Conservation (phyloP, 2,329 filamentous ascomycete genomes). For the Pseudocercospora pini-densiflorae region DNA sequence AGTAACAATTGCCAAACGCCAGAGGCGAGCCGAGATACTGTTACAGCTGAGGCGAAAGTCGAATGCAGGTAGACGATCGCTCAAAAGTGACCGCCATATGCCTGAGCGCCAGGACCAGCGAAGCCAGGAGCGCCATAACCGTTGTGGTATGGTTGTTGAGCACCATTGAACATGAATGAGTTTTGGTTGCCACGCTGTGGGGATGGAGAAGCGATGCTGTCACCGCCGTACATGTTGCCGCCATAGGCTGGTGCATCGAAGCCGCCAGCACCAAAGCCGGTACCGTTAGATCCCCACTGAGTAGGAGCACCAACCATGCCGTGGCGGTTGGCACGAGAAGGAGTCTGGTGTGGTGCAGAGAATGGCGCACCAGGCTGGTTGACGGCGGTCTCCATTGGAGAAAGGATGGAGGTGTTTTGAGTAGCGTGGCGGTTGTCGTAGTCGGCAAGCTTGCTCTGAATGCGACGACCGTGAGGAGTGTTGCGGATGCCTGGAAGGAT, state of each 20-base stretch:
- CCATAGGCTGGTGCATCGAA: conserved; percentile 24
- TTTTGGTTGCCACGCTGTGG: conserved; percentile 36
- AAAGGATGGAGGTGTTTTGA: conserved; percentile 26
- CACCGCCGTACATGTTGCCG: conserved; percentile 20
- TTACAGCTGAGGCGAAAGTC: conserved; percentile 20
- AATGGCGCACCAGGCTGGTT: conserved; percentile 15
- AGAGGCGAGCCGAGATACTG: conserved; percentile 24
- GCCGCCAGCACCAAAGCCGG: conserved; percentile 15
- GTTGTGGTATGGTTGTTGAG: conserved; percentile 25
- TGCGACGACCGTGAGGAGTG: conserved; percentile 92
- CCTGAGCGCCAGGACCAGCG: conserved; percentile 24
- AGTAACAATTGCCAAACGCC: conserved; percentile 17
- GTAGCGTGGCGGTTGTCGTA: conserved; percentile 53
- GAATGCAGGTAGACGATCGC: conserved; percentile 6
- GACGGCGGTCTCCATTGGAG: conserved; percentile 26
- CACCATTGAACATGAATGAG: conserved; percentile 28
- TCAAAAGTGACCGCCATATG: conserved; percentile 35
- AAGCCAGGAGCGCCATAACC: conserved; percentile 30
- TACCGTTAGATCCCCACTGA: conserved; percentile 28
- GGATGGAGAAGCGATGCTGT: conserved; percentile 35
- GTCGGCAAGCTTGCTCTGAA: conserved; percentile 81
- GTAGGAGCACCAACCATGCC: conserved; percentile 35
- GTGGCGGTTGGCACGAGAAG: conserved; percentile 33
- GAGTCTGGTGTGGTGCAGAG: conserved; percentile 20
- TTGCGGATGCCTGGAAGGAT: conserved; percentile 83